phyloP scores from a whole-genome alignment of 306 rosid genomes.

The Prunus salicina region DNA sequence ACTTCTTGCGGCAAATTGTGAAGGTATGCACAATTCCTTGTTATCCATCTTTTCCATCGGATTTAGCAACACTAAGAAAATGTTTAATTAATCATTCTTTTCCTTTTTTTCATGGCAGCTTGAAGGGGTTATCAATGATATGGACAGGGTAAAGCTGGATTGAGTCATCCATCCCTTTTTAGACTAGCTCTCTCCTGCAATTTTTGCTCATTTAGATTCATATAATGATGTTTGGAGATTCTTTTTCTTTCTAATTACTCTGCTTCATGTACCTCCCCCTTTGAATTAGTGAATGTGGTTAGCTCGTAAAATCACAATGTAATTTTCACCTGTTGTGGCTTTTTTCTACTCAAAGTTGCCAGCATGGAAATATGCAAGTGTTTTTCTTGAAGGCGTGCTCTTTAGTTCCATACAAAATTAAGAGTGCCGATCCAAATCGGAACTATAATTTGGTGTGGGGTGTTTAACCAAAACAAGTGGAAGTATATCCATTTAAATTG shows the following conservation, averaged over 20 bases:
- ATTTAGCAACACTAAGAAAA: neutral
- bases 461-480: neutral
- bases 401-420: neutral
- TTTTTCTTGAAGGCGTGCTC: neutral
- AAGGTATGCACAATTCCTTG: slow-evolving; percentile 47
- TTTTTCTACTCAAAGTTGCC: slow-evolving; percentile 11
- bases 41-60: neutral
- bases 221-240: slow-evolving; percentile 18
- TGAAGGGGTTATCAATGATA: slow-evolving; percentile 72
- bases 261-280: slow-evolving; percentile 5
- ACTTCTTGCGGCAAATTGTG: slow-evolving; percentile 84
- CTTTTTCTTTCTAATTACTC: neutral
- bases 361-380: neutral
- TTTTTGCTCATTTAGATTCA: slow-evolving; percentile 14
- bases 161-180: slow-evolving; percentile 24
- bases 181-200: neutral
- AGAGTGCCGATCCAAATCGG: no score
- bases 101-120: slow-evolving; percentile 44
- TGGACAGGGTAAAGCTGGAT: slow-evolving; percentile 82
- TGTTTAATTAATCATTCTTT: no score
- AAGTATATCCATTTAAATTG: no score
- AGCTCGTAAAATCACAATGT: slow-evolving; percentile 31
- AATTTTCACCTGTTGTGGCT: slow-evolving; percentile 20
- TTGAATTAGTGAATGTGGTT: slow-evolving; percentile 36
- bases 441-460: neutral